Conservation (phyloP, 305 asterid genomes). For the Striga hermonthica region DNA sequence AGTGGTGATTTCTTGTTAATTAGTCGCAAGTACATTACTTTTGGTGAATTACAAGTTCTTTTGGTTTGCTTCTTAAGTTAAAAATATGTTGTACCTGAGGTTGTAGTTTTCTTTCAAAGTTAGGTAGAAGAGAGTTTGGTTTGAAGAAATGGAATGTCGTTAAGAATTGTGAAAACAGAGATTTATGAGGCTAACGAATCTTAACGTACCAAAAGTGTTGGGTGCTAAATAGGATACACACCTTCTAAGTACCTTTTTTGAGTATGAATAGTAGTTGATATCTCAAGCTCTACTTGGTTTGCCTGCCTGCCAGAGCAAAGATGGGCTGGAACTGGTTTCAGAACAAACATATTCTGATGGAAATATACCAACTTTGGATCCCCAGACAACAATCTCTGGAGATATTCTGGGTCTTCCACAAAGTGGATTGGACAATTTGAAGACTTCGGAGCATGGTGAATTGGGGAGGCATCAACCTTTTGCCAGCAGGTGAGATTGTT, state of each 20-base stretch:
- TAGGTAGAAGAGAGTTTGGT: constrained; percentile 14
- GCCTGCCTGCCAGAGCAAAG: constrained; percentile 51
- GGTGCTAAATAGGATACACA: constrained; percentile 17
- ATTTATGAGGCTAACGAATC: constrained; percentile 10
- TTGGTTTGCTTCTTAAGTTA: not conserved
- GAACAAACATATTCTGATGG: constrained; percentile 66
- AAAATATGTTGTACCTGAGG: not conserved
- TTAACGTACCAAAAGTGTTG: not conserved
- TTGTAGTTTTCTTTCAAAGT: not conserved
- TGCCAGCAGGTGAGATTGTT: constrained; percentile 79
- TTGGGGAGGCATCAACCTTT: constrained; percentile 63
- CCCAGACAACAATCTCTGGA: constrained; percentile 52
- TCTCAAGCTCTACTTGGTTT: constrained; percentile 34
- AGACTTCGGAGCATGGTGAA: constrained; percentile 55
- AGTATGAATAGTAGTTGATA: constrained; percentile 24
- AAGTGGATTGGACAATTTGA: constrained; percentile 46
- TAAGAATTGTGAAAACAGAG: constrained; percentile 17
- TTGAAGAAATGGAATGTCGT: not conserved
- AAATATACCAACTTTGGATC: constrained; percentile 56
- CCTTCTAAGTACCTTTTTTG: constrained; percentile 18
- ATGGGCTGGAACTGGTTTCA: constrained; percentile 79
- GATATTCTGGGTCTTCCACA: constrained; percentile 60
- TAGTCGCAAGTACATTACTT: not conserved
- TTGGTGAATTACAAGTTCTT: not conserved
- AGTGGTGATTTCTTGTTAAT: not conserved